phyloP scores from a whole-genome alignment of 108 stramenopile species.

The Nitzschia sp. region DNA sequence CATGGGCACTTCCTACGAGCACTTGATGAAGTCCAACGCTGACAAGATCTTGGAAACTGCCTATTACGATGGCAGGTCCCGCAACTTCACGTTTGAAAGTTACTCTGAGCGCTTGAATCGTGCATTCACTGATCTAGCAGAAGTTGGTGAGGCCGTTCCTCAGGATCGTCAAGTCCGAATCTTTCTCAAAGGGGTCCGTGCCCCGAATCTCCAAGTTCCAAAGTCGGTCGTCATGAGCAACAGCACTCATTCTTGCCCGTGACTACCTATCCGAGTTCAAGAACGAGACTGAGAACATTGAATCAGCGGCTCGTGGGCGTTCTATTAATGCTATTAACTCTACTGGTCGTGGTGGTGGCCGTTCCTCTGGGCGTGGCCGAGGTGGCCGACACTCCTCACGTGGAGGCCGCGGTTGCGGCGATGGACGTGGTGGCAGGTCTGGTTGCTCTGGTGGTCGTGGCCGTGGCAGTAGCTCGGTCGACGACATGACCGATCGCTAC shows the following conservation, averaged over 20 bases:
- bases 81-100: conserved; percentile 30
- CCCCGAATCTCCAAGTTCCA: not conserved
- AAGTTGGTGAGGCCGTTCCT: conserved; percentile 14
- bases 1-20: conserved; percentile 6
- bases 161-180: conserved; percentile 20
- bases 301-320: not conserved
- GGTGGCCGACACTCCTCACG: not conserved
- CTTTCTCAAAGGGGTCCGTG: conserved; percentile 14
- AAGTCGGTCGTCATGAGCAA: not conserved
- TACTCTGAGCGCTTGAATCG: not conserved
- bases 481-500: too few relatives aligned
- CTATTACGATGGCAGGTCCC: conserved; percentile 13
- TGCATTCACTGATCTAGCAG: conserved; percentile 28
- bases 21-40: not conserved
- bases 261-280: not conserved
- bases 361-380: not conserved
- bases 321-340: not conserved
- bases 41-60: not conserved
- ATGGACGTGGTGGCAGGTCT: too few relatives aligned
- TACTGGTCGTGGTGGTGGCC: not conserved
- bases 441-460: too few relatives aligned
- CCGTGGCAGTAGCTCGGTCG: too few relatives aligned
- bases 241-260: not conserved
- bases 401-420: not conserved
- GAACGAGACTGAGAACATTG: not conserved